Conservation (phyloP, 257 asterid species). For the Rehmannia glutinosa region DNA sequence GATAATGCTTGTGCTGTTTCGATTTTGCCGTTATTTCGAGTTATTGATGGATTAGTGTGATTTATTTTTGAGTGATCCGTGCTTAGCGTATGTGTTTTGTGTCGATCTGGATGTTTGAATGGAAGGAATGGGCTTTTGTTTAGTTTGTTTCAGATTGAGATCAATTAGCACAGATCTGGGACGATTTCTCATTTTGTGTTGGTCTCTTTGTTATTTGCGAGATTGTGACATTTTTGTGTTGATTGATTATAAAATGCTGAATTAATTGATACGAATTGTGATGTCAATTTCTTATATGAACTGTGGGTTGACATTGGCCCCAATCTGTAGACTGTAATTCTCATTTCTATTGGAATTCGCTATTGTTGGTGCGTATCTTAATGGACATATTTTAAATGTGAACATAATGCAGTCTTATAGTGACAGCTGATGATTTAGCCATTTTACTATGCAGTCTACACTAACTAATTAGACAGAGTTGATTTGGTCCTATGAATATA, state of each 20-base stretch:
- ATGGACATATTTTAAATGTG: not conserved
- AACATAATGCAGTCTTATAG: not conserved
- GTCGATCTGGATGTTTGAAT: constrained; percentile 30
- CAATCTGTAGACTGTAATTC: not conserved
- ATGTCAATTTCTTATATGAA: not conserved
- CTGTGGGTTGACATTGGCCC: not conserved
- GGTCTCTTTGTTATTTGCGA: not conserved
- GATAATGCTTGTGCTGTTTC: no score
- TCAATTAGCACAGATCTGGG: constrained; percentile 29
- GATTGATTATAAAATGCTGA: not conserved
- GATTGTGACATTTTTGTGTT: not conserved
- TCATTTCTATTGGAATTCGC: not conserved
- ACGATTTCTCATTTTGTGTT: not conserved
- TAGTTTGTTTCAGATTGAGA: constrained; percentile 15
- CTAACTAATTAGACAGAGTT: not conserved
- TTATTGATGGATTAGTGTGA: no score
- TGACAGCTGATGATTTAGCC: not conserved
- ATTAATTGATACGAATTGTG: not conserved
- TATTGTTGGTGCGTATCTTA: not conserved
- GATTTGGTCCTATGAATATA: not conserved
- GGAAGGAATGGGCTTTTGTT: not conserved
- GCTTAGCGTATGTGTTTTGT: not conserved
- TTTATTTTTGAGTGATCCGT: not conserved
- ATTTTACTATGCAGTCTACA: not conserved
- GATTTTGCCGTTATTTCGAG: no score